Evolutionary conservation across 345 rosid species (phyloP), one percentile per base, ranked within the genome.

Genomic region (Ricinus communis): DNA sequence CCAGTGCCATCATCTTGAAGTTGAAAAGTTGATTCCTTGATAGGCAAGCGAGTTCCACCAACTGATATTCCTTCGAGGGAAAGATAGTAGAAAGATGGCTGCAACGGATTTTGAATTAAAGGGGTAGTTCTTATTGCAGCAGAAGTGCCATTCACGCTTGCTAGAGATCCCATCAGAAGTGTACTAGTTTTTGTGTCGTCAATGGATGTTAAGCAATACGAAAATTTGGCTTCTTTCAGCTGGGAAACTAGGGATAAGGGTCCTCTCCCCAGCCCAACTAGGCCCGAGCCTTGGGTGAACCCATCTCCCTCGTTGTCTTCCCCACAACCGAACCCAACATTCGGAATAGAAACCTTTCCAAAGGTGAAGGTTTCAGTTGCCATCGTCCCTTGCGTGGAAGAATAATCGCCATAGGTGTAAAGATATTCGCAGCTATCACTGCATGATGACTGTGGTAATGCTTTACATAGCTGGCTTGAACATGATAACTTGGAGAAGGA

Each of bases 31-130:
- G 97, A 84, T 83, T 82, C 53, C 59, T 87, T 80, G 73, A 92
- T 76, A n/a, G 90, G 73, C 59, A 92, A 83, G 55, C 82, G 83
- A 73, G 72, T 82, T 54, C 59, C 71, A 28, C 99, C 99, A 2
- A 95, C 97, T 0, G 97, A 82, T 50, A 95, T 90, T 7, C 96
- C 99, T 85, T 95, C 62, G 15, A 95, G 84, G 5, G 85, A 71
- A 83, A 95, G 97, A 78, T 95, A 95, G 75, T 95, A 95, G 66
- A 95, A 90, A 1, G 97, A 84, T n/a, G 97, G 91, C 43, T 92
- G 97, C 16, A 51, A 54, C 31, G 96, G 84, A 71, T 83, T 95
- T 56, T 65, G 73, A n/a, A 95, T 70, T 66, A 95, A 62, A 22
- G 91, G 80, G 24, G 89, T 85, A 11, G 89, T 90, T 46, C 68